A percentile compares a stretch with the other conserved stretches of the same genome.
Conservation (phyloP, 495 filamentous ascomycete genomes). For the Aspergillus mulundensis region DNA sequence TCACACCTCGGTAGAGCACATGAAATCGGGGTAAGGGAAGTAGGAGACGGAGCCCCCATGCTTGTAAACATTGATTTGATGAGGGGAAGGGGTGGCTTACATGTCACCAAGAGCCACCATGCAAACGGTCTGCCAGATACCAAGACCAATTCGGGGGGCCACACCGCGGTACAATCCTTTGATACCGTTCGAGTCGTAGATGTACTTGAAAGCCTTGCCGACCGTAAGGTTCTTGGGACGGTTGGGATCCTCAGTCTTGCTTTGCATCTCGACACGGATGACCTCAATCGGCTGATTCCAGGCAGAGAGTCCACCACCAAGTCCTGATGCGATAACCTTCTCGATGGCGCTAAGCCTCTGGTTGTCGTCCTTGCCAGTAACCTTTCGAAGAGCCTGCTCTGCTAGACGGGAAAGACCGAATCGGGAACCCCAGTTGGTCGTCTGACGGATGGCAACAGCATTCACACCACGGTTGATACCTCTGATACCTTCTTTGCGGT, state of each 20-base stretch:
- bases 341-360: slow-evolving; percentile 73
- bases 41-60: neutral
- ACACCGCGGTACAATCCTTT: slow-evolving; percentile 96
- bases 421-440: slow-evolving; percentile 97
- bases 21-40: slow-evolving; percentile 9
- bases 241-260: slow-evolving; percentile 95
- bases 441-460: slow-evolving; percentile 95
- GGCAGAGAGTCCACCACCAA: slow-evolving; percentile 90
- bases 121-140: slow-evolving; percentile 99
- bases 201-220: slow-evolving; percentile 85
- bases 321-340: slow-evolving; percentile 82
- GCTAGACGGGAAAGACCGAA: slow-evolving; percentile 90
- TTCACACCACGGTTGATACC: slow-evolving; percentile 99
- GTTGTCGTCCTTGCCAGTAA: slow-evolving; percentile 73
- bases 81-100: slow-evolving; percentile 57
- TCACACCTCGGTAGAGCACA: slow-evolving; percentile 22
- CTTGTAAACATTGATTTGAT: neutral
- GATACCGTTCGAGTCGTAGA: slow-evolving; percentile 83
- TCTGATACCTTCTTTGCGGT: slow-evolving; percentile 85
- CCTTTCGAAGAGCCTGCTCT: slow-evolving; percentile 78
- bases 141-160: slow-evolving; percentile 85
- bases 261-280: slow-evolving; percentile 99
- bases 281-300: slow-evolving; percentile 99
- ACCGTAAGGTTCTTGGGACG: slow-evolving; percentile 98
- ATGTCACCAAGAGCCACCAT: slow-evolving; percentile 99